A percentile compares a stretch with the other conserved stretches of the same genome.
Conservation (phyloP, 2,329 filamentous ascomycete species). For the Parafenestella ontariensis region DNA sequence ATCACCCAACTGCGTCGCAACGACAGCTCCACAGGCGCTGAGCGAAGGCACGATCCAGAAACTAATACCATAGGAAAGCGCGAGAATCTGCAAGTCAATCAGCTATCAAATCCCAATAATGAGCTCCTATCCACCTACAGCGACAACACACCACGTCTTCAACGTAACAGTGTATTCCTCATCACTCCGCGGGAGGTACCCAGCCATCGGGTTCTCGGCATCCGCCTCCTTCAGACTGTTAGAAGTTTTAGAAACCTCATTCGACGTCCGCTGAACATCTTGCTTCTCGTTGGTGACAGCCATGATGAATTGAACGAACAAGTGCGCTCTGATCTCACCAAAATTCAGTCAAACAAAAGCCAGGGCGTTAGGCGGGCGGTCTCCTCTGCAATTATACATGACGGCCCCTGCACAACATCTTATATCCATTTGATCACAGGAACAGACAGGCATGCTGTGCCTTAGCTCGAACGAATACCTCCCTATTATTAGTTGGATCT, state of each 20-base stretch:
- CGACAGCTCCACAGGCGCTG: conserved; percentile 36
- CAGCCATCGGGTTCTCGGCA: conserved; percentile 6
- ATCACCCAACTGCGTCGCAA: conserved; percentile 48
- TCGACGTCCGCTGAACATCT: conserved; percentile 6
- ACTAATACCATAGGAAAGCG: conserved; percentile 48
- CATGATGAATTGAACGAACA: neutral
- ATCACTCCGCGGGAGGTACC: conserved; percentile 41
- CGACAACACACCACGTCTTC: conserved; percentile 52
- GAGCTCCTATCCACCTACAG: conserved; percentile 8
- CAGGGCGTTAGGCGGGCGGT: neutral
- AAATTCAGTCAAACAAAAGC: neutral
- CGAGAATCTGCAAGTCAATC: conserved; percentile 35
- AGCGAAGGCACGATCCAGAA: conserved; percentile 51
- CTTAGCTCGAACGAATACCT: neutral
- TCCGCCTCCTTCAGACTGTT: conserved; percentile 18
- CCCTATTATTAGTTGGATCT: neutral
- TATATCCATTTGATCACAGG: conserved; percentile 3
- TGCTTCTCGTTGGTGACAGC: conserved; percentile 8
- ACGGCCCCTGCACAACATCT: conserved; percentile 1
- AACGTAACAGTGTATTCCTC: conserved; percentile 51
- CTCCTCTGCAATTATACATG: no score
- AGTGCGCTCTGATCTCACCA: neutral
- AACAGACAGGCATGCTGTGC: neutral
- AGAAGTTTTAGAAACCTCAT: conserved; percentile 14
- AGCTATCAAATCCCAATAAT: neutral